Conservation (phyloP, 371 early-diverging fungal genomes). For the Rhizopus microsporus region DNA sequence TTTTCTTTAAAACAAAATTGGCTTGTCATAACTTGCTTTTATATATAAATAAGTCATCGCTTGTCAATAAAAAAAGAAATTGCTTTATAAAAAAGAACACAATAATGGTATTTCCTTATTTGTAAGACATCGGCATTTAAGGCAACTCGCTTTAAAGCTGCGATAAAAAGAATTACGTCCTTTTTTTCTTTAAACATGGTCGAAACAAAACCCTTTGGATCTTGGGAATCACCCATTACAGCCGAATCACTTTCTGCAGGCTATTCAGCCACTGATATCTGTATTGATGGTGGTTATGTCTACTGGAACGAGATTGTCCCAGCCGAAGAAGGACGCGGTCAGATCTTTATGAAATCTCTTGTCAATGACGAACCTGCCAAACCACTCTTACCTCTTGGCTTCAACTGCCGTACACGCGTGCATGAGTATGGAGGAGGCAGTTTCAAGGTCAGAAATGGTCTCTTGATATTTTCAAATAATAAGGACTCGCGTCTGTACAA, state of each 20-base stretch:
- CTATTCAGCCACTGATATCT: constrained; percentile 26
- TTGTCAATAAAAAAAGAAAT: too few species aligned
- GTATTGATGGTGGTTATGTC: constrained; percentile 29
- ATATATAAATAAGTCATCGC: too few species aligned
- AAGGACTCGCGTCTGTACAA: constrained; percentile 57
- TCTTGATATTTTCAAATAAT: constrained; percentile 68
- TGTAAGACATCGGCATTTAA: too few species aligned
- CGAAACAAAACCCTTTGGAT: constrained; percentile 38
- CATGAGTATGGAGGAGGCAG: constrained; percentile 80
- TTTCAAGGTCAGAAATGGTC: constrained; percentile 56
- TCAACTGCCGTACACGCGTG: constrained; percentile 56
- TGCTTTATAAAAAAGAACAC: too few species aligned
- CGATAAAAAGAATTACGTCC: too few species aligned
- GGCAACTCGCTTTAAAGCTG: too few species aligned
- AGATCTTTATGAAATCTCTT: constrained; percentile 33
- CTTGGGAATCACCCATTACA: constrained; percentile 49
- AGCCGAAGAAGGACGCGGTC: constrained; percentile 45
- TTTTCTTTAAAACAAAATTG: background rate
- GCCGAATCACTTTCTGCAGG: constrained; percentile 41
- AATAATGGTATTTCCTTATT: too few species aligned
- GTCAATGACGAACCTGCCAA: constrained; percentile 5
- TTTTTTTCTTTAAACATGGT: constrained; percentile 21
- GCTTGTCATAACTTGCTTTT: too few species aligned
- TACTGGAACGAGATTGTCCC: constrained; percentile 41
- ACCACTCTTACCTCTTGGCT: constrained; percentile 33